Percentiles rank a stretch among this genome's conserved stretches.
Conservation (phyloP, 2,329 filamentous ascomycete species). For the Magnaporthiopsis incrustans region DNA sequence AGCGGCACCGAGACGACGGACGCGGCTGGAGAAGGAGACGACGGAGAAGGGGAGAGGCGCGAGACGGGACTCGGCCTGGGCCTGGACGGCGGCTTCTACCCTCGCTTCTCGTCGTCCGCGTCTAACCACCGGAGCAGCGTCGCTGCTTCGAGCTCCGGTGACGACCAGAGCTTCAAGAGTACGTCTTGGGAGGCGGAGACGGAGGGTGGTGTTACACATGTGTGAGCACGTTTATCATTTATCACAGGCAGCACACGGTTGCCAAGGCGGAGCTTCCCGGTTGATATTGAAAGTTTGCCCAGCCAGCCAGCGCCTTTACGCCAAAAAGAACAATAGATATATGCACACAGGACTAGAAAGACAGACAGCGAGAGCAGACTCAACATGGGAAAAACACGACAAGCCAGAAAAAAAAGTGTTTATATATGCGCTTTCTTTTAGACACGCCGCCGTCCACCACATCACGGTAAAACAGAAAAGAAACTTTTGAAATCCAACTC, state of each 20-base stretch:
- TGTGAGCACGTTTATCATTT: not conserved
- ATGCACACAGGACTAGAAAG: not conserved
- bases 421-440: not conserved
- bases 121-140: not conserved
- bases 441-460: not conserved
- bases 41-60: too few relatives aligned
- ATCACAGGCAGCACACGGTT: not conserved
- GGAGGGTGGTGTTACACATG: not conserved
- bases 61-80: too few relatives aligned
- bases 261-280: not conserved
- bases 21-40: too few relatives aligned
- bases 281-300: not conserved
- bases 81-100: not conserved
- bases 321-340: not conserved
- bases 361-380: not conserved
- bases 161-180: not conserved
- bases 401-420: too few relatives aligned
- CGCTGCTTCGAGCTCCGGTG: not conserved
- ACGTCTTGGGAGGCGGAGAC: not conserved
- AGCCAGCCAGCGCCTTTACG: not conserved
- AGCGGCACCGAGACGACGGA: not conserved
- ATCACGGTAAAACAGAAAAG: not conserved
- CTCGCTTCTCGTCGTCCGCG: not conserved
- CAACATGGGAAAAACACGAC: too few relatives aligned
- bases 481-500: not conserved